Percentiles rank a stretch among this genome's conserved stretches.
phyloP scores from a whole-genome alignment of 345 rosid species.

The Bruguiera sexangula region DNA sequence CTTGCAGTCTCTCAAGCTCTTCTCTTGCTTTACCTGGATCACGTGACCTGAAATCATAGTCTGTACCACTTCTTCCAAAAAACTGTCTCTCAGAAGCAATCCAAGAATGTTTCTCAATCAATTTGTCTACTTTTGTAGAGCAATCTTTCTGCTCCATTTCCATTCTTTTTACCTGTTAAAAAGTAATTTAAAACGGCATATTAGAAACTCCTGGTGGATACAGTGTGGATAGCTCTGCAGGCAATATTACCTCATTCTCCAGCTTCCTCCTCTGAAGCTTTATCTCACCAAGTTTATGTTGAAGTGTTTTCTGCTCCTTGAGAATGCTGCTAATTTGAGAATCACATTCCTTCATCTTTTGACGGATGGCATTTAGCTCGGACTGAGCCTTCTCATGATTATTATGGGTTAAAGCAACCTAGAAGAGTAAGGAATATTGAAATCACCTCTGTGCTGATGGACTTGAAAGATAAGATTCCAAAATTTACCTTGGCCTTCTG shows the following conservation, averaged over 20 bases:
- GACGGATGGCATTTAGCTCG: constrained; percentile 61
- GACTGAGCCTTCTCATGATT: constrained; percentile 59
- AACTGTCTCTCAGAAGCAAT: constrained; percentile 86
- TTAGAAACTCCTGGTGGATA: constrained; percentile 8
- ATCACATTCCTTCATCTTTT: constrained; percentile 90
- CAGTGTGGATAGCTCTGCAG: background rate
- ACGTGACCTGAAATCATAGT: constrained; percentile 78
- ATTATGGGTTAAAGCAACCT: constrained; percentile 59
- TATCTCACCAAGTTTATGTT: constrained; percentile 62
- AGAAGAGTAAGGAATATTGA: constrained; percentile 25
- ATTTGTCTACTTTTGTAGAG: constrained; percentile 69
- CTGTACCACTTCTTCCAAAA: constrained; percentile 92
- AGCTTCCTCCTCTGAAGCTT: constrained; percentile 87
- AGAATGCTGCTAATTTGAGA: constrained; percentile 66
- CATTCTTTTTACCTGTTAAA: constrained; percentile 65
- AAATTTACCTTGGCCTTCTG: constrained; percentile 64
- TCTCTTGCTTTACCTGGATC: constrained; percentile 74
- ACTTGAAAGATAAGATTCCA: constrained; percentile 9
- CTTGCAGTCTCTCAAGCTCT: constrained; percentile 77
- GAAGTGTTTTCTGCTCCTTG: constrained; percentile 67
- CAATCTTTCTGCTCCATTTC: constrained; percentile 90
- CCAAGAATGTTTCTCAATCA: constrained; percentile 95
- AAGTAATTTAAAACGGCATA: background rate
- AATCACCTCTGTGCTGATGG: constrained; percentile 9
- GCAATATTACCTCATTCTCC: constrained; percentile 83